Conservation (phyloP, 306 rosid genomes). For the Cercis canadensis region DNA sequence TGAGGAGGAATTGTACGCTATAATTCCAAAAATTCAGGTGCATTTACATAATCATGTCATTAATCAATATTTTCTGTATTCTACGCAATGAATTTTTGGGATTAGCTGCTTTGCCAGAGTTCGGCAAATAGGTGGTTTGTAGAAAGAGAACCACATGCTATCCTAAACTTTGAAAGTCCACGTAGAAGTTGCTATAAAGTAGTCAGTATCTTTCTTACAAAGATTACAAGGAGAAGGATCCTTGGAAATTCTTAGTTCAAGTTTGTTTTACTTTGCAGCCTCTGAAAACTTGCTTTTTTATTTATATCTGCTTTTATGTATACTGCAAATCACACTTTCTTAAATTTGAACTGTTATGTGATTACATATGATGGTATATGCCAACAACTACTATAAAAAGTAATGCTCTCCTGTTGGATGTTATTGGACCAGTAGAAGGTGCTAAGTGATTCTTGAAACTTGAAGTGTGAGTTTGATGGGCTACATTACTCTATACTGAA, state of each 20-base stretch:
- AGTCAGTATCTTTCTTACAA: slow-evolving; percentile 14
- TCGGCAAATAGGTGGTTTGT: neutral
- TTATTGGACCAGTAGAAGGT: slow-evolving; percentile 5
- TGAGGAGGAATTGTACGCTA: slow-evolving; percentile 62
- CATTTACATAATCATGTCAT: slow-evolving; percentile 25
- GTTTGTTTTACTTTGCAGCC: slow-evolving; percentile 10
- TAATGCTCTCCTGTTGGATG: neutral
- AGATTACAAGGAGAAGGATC: slow-evolving; percentile 18
- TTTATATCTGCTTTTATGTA: neutral
- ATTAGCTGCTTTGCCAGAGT: slow-evolving; percentile 1
- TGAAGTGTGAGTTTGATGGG: slow-evolving; percentile 14
- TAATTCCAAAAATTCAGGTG: slow-evolving; percentile 92
- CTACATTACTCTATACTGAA: slow-evolving; percentile 13
- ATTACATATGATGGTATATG: neutral
- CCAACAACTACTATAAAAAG: slow-evolving; percentile 15
- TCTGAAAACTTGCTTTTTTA: slow-evolving; percentile 13
- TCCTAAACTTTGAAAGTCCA: slow-evolving; percentile 14
- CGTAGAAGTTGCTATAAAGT: slow-evolving; percentile 23
- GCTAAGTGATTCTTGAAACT: slow-evolving; percentile 24
- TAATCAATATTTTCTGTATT: slow-evolving; percentile 22
- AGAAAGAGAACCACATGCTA: neutral
- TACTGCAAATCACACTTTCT: slow-evolving; percentile 12
- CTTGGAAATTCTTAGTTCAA: neutral
- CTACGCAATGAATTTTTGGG: neutral
- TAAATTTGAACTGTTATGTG: slow-evolving; percentile 7